These are phyloP conservation scores for Trichoderma erinaceum DNA, from an alignment of 495 filamentous ascomycete genomes.

Conservation along the genomic window DNA sequence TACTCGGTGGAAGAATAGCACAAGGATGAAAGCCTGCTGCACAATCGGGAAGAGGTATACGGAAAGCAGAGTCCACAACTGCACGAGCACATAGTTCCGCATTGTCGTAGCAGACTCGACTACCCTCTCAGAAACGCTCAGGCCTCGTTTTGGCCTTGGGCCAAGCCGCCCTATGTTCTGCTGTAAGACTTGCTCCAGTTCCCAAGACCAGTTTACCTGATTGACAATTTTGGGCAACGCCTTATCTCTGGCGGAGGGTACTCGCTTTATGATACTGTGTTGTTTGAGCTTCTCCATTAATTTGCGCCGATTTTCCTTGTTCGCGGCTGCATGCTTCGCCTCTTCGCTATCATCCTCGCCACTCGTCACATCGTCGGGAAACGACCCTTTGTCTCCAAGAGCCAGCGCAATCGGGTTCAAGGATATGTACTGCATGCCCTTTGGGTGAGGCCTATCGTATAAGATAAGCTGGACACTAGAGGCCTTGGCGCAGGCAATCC, in stretches of 20 bases:
- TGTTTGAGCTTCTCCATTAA: constrained; percentile 85
- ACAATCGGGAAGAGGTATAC: constrained; percentile 75
- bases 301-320: constrained; percentile 46
- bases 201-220: constrained; percentile 93
- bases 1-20: constrained; percentile 72
- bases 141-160: constrained; percentile 67
- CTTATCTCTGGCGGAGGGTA: constrained; percentile 73
- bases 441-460: constrained; percentile 80
- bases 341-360: constrained; percentile 33
- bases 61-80: constrained; percentile 63
- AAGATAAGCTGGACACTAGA: constrained; percentile 79
- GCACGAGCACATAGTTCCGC: constrained; percentile 65
- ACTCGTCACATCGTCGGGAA: constrained; percentile 37
- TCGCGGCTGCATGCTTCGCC: constrained; percentile 52
- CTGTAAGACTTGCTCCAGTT: constrained; percentile 74
- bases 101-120: constrained; percentile 87
- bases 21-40: constrained; percentile 64
- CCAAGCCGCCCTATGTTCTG: constrained; percentile 81
- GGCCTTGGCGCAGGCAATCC: constrained; percentile 61
- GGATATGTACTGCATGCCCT: constrained; percentile 94
- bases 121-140: constrained; percentile 91
- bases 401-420: constrained; percentile 82
- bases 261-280: constrained; percentile 74
- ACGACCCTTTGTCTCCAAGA: constrained; percentile 54
- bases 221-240: constrained; percentile 77